Evolutionary conservation across 163 green algal genomes (phyloP).

Genomic region (Chlorella variabilis): DNA sequence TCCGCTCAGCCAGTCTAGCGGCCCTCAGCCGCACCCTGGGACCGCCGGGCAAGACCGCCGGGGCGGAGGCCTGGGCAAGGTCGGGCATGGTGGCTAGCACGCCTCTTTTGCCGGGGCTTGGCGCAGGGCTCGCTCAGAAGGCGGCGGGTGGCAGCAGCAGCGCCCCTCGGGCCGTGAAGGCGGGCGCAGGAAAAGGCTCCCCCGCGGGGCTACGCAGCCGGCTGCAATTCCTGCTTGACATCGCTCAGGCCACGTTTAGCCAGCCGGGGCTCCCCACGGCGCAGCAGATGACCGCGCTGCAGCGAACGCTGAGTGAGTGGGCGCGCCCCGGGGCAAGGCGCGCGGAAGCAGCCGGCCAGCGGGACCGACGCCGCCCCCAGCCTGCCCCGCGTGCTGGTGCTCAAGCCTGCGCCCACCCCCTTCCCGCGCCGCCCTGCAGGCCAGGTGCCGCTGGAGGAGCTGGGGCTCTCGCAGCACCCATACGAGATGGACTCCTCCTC

Average conservation of each 20-base stretch:
- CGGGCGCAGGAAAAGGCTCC: neutral
- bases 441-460: slow-evolving; percentile 30
- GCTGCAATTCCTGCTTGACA: slow-evolving; percentile 43
- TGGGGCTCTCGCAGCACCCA: slow-evolving; percentile 9
- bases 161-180: neutral
- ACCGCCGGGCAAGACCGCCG: too few species aligned
- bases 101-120: too few species aligned
- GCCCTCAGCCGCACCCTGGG: too few species aligned
- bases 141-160: neutral
- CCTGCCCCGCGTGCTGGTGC: neutral
- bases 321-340: neutral
- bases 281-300: slow-evolving; percentile 27
- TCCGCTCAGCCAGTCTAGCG: too few species aligned
- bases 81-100: too few species aligned
- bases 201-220: neutral
- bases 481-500: neutral
- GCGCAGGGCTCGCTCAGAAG: too few species aligned
- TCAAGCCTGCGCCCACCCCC: neutral
- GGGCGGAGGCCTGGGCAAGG: too few species aligned
- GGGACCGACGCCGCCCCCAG: neutral
- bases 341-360: neutral
- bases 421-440: neutral
- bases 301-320: slow-evolving; percentile 36
- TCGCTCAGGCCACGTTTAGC: slow-evolving; percentile 33
- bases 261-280: neutral